These are phyloP conservation scores for Penicillium sumatraense DNA, from an alignment of 2,329 filamentous ascomycete species.

Conservation along the genomic window DNA sequence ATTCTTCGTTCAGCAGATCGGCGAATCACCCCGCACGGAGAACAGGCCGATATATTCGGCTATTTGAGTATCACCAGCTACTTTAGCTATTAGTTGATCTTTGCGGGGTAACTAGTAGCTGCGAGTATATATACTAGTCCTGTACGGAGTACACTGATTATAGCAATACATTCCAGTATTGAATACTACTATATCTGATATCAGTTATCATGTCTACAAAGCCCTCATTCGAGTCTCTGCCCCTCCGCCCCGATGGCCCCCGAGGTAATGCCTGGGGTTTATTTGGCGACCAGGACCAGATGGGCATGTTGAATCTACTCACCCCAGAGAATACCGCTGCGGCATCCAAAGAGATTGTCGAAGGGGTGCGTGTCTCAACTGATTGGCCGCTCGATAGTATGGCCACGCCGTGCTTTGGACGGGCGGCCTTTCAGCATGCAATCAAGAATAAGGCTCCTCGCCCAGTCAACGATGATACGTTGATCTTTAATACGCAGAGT, in stretches of 20 bases:
- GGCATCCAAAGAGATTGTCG: conserved; percentile 52
- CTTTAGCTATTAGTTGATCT: too few species aligned
- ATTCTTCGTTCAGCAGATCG: too few species aligned
- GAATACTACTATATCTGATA: too few species aligned
- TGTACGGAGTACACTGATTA: too few species aligned
- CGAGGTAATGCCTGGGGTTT: conserved; percentile 62
- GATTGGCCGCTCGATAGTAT: conserved; percentile 64
- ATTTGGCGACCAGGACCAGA: conserved; percentile 56
- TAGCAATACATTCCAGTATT: not conserved
- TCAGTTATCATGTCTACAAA: conserved; percentile 13
- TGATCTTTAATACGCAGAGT: conserved; percentile 57
- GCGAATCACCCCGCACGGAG: too few species aligned
- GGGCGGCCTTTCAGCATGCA: conserved; percentile 60
- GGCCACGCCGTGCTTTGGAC: conserved; percentile 59
- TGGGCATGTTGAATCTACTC: conserved; percentile 61
- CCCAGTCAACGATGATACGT: conserved; percentile 63
- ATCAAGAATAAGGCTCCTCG: conserved; percentile 57
- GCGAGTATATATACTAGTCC: too few species aligned
- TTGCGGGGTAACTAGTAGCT: not conserved
- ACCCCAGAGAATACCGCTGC: conserved; percentile 51
- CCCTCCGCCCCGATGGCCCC: conserved; percentile 55
- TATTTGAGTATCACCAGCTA: too few species aligned
- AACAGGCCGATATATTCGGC: too few species aligned
- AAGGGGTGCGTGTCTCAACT: conserved; percentile 54
- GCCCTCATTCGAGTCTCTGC: conserved; percentile 51